Conservation (phyloP, 805 yeast genomes). For the Teunomyces cretensis region DNA sequence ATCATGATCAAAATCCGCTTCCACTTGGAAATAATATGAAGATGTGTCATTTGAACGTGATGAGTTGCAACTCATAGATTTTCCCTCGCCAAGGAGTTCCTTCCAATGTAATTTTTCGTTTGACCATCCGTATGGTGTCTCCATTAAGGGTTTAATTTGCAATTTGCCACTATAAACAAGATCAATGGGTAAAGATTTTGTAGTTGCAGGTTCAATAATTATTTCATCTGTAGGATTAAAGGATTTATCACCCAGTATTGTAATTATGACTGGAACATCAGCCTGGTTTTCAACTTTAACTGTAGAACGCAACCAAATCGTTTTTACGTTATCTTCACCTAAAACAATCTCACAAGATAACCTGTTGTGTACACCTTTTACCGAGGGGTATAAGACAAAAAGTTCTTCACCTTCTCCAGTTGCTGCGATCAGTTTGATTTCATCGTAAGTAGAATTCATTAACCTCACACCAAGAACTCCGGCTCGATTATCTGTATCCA, state of each 20-base stretch:
- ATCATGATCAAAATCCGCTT: constrained; percentile 58
- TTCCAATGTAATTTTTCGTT: constrained; percentile 64
- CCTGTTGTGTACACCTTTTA: constrained; percentile 66
- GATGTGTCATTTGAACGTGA: constrained; percentile 37
- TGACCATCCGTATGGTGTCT: constrained; percentile 68
- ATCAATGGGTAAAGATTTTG: constrained; percentile 73
- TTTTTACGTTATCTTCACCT: constrained; percentile 75
- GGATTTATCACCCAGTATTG: constrained; percentile 27
- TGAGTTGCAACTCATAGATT: constrained; percentile 61
- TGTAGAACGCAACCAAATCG: constrained; percentile 76
- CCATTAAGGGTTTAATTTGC: constrained; percentile 60
- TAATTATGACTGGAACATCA: constrained; percentile 57
- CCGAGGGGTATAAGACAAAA: constrained; percentile 62
- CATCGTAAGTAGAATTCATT: constrained; percentile 53
- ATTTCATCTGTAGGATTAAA: constrained; percentile 26
- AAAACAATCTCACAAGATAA: constrained; percentile 69
- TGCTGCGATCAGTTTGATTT: constrained; percentile 58
- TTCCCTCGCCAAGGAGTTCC: constrained; percentile 47
- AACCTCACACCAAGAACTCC: constrained; percentile 65
- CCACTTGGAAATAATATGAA: constrained; percentile 68
- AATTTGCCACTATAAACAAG: constrained; percentile 59
- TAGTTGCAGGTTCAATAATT: constrained; percentile 52
- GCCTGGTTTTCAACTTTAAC: constrained; percentile 61
- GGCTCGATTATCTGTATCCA: constrained; percentile 62
- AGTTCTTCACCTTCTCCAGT: constrained; percentile 83